These are phyloP conservation scores for Acacia crassicarpa DNA, from an alignment of 306 rosid genomes.

Conservation along the genomic window DNA sequence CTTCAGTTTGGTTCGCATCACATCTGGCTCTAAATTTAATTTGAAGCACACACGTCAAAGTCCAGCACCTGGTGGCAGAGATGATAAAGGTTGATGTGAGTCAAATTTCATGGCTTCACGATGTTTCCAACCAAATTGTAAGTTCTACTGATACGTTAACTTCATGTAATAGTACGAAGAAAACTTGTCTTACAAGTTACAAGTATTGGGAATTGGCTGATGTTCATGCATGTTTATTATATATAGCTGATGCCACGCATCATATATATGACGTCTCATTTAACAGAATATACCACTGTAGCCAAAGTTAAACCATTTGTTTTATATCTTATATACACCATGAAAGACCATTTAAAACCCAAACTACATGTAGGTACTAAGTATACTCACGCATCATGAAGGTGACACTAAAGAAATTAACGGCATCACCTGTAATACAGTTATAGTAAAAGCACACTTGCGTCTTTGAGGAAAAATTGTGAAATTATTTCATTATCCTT, in stretches of 20 bases:
- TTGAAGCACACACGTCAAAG: background rate
- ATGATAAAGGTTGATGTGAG: background rate
- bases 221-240: background rate
- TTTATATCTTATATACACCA: no score
- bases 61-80: background rate
- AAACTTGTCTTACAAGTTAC: background rate
- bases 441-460: background rate
- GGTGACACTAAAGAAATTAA: no score
- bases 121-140: background rate
- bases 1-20: background rate
- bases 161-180: background rate
- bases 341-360: background rate
- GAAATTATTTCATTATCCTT: no score
- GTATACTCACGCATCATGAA: background rate
- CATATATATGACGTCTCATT: background rate
- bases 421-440: no score
- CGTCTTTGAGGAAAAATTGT: background rate
- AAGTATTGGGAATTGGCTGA: background rate
- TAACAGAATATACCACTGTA: background rate
- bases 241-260: background rate
- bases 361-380: background rate
- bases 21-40: background rate
- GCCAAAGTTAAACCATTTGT: background rate
- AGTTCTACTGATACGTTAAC: background rate
- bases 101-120: slow-evolving; percentile 27